phyloP scores from a whole-genome alignment of 2,329 filamentous ascomycete genomes.

The Fusarium sp. region DNA sequence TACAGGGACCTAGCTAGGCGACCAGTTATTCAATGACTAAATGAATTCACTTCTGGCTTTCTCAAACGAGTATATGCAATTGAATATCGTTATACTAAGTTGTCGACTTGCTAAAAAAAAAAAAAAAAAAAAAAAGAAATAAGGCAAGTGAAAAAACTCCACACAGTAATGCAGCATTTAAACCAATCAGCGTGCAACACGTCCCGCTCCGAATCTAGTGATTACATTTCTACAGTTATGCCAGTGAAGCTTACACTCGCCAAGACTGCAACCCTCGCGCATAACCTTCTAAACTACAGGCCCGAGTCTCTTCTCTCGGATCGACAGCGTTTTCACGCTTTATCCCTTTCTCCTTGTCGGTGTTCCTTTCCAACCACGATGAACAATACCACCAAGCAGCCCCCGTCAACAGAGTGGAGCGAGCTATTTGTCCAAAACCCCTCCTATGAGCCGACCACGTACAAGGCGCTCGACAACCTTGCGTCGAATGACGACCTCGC shows the following conservation, averaged over 20 bases:
- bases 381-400: not conserved
- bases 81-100: not conserved
- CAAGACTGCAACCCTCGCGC: not conserved
- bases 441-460: not conserved
- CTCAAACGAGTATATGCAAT: not conserved
- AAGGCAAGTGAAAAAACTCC: not conserved
- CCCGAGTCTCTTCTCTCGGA: not conserved
- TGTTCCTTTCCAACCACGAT: not conserved
- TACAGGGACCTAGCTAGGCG: not conserved
- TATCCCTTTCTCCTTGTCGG: fast-evolving
- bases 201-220: not conserved
- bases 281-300: not conserved
- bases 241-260: not conserved
- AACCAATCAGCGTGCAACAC: not conserved
- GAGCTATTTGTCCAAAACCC: not conserved
- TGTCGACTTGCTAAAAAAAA: not conserved
- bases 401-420: not conserved
- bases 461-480: not conserved
- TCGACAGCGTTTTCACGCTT: fast-evolving
- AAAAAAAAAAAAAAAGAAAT: not conserved
- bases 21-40: fast-evolving
- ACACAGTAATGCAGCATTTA: not conserved
- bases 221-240: not conserved
- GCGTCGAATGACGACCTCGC: not conserved
- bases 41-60: fast-evolving